Conservation (phyloP, 768 basidiomycete species). For the Psilocybe azurescens region DNA sequence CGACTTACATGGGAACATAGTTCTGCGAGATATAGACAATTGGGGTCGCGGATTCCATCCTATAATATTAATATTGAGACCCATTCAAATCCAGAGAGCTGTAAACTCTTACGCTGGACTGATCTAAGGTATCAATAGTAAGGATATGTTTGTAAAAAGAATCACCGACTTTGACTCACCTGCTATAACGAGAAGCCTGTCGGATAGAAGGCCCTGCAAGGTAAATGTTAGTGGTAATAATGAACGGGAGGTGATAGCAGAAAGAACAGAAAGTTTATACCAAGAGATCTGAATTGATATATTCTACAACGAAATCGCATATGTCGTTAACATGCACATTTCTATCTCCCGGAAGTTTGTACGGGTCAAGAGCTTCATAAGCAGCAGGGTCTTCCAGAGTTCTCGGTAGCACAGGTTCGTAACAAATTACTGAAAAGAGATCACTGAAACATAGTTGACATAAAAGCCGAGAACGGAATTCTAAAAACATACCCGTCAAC, state of each 20-base stretch:
- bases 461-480: neutral
- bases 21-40: conserved; percentile 62
- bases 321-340: conserved; percentile 71
- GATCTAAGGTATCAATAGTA: conserved; percentile 48
- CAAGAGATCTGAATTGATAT: conserved; percentile 83
- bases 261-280: conserved; percentile 40
- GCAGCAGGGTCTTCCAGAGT: conserved; percentile 53
- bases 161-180: conserved; percentile 43
- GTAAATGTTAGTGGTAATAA: conserved; percentile 5
- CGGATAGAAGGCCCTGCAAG: conserved; percentile 68
- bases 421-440: conserved; percentile 63
- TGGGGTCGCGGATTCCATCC: conserved; percentile 64
- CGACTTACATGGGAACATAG: conserved; percentile 58
- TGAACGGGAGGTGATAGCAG: neutral
- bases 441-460: conserved; percentile 48
- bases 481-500: conserved; percentile 66
- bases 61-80: conserved; percentile 28
- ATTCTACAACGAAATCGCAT: conserved; percentile 82
- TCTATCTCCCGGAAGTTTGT: conserved; percentile 40
- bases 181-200: conserved; percentile 71
- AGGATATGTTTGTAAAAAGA: neutral
- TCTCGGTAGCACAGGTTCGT: conserved; percentile 59
- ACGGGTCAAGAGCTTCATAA: conserved; percentile 47
- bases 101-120: conserved; percentile 59
- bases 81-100: neutral